Conservation (phyloP, 2,329 filamentous ascomycete species). For the Neoarthrinium moseri region DNA sequence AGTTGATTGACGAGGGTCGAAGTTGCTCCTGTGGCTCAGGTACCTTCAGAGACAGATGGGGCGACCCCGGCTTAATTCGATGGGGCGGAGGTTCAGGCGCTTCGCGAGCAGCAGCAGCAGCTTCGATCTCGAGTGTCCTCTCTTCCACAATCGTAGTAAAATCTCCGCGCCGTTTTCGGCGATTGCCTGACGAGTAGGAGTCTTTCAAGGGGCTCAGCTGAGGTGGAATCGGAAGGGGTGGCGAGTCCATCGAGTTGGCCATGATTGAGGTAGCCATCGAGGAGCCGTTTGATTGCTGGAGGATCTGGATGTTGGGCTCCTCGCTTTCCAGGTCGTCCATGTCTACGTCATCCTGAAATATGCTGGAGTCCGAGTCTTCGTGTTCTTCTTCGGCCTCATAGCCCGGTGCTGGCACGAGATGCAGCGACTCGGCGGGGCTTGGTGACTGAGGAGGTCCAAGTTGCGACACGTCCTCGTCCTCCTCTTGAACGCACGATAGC, state of each 20-base stretch:
- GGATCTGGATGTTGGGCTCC: constrained; percentile 30
- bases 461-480: constrained; percentile 39
- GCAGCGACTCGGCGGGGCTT: constrained; percentile 36
- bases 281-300: constrained; percentile 26
- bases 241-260: constrained; percentile 39
- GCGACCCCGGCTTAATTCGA: constrained; percentile 26
- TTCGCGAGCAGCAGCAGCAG: constrained; percentile 25
- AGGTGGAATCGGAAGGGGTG: constrained; percentile 45
- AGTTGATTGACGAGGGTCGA: constrained; percentile 12
- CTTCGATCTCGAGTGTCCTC: constrained; percentile 41
- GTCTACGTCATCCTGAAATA: constrained; percentile 40
- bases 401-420: constrained; percentile 36
- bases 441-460: constrained; percentile 19
- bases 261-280: too few species aligned
- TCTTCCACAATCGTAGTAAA: constrained; percentile 49
- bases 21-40: constrained; percentile 12
- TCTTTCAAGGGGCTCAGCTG: constrained; percentile 52
- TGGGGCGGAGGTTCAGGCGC: constrained; percentile 28
- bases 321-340: constrained; percentile 30
- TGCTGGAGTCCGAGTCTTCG: constrained; percentile 29
- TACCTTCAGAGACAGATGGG: constrained; percentile 21
- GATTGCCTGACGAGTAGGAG: constrained; percentile 50
- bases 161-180: constrained; percentile 36
- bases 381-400: constrained; percentile 26
- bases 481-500: constrained; percentile 36